These are phyloP conservation scores for Priceomyces medius DNA, from an alignment of 805 yeast genomes.

Conservation along the genomic window DNA sequence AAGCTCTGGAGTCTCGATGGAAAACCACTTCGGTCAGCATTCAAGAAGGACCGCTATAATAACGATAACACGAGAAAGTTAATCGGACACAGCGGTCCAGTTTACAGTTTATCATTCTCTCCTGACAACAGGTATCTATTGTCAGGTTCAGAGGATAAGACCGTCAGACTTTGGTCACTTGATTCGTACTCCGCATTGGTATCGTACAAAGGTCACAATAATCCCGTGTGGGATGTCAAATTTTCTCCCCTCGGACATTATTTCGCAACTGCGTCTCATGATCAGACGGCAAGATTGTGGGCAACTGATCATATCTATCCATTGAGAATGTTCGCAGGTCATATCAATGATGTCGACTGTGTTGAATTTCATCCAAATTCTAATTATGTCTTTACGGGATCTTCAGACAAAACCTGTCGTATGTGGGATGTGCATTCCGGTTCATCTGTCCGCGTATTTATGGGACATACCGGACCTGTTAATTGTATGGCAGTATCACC, in stretches of 20 bases:
- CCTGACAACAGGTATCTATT: conserved; percentile 84
- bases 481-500: conserved; percentile 87
- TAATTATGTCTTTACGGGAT: conserved; percentile 90
- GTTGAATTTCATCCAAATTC: conserved; percentile 96
- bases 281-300: conserved; percentile 97
- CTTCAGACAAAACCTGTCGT: conserved; percentile 90
- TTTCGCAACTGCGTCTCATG: conserved; percentile 97
- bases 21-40: conserved; percentile 65
- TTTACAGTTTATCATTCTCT: conserved; percentile 84
- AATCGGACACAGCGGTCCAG: conserved; percentile 93
- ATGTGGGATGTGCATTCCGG: conserved; percentile 98
- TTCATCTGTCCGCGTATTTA: conserved; percentile 82
- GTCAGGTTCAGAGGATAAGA: conserved; percentile 86
- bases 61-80: conserved; percentile 52
- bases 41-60: conserved; percentile 54
- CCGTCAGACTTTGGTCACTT: conserved; percentile 90
- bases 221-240: conserved; percentile 96
- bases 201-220: conserved; percentile 93
- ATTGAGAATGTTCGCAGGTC: conserved; percentile 94
- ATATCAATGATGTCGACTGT: conserved; percentile 91
- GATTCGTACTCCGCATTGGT: conserved; percentile 89
- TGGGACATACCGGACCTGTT: conserved; percentile 90
- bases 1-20: conserved; percentile 95
- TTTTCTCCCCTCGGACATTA: conserved; percentile 96
- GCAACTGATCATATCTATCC: conserved; percentile 98